Evolutionary conservation across 352 stramenopile genomes (phyloP).

Genomic region (Globisporangium cylindrosporum): DNA sequence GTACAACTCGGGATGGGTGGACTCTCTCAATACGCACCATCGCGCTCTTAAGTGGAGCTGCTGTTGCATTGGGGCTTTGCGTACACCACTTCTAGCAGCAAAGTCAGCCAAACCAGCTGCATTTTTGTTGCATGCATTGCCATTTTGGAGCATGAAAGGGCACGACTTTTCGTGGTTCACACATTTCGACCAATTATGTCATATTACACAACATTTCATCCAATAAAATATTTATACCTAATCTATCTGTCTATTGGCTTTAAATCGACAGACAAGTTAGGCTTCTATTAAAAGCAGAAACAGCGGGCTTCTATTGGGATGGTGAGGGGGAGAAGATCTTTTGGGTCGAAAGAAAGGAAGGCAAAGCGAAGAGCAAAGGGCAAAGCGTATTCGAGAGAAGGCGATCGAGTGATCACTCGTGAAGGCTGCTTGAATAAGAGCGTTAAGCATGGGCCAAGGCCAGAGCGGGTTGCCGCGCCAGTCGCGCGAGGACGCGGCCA

Average conservation of each 20-base stretch:
- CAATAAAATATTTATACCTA: not conserved
- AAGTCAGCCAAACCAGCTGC: not conserved
- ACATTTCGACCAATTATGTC: not conserved
- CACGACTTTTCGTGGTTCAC: not conserved
- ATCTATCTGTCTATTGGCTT: not conserved
- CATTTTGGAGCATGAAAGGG: not conserved
- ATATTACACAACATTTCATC: not conserved
- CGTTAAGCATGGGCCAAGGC: constrained; percentile 69
- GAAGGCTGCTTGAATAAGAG: constrained; percentile 2
- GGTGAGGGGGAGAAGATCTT: constrained; percentile 5
- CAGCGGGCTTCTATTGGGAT: not conserved
- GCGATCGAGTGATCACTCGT: not conserved
- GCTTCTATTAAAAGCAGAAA: not conserved
- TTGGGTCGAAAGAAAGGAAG: constrained; percentile 1
- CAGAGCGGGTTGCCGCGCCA: constrained; percentile 83
- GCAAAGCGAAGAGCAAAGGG: not conserved
- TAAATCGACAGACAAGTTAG: not conserved
- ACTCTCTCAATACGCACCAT: not conserved
- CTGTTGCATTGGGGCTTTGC: not conserved
- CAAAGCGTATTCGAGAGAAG: not conserved
- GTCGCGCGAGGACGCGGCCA: constrained; percentile 74
- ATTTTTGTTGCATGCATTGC: not conserved
- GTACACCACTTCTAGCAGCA: not conserved
- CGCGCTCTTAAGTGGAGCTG: not conserved
- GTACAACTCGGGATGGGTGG: too few relatives aligned